phyloP scores from a whole-genome alignment of 257 asterid species.

The Coffea eugenioides region DNA sequence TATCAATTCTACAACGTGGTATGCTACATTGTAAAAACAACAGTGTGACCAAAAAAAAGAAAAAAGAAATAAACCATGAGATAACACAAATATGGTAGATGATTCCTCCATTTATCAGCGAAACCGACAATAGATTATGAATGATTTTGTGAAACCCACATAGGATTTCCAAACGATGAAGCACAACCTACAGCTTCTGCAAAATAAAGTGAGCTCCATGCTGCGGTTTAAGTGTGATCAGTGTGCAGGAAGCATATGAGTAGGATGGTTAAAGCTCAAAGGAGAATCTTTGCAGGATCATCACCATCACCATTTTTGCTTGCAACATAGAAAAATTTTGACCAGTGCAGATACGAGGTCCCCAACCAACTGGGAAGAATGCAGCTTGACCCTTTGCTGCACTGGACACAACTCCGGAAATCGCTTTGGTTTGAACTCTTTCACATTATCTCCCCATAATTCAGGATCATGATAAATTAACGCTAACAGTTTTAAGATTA shows the following conservation, averaged over 20 bases:
- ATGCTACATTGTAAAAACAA: no score
- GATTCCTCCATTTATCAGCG: no score
- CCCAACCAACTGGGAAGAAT: conserved; percentile 27
- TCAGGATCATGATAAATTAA: conserved; percentile 2
- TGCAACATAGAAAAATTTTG: conserved; percentile 22
- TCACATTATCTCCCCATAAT: conserved; percentile 27
- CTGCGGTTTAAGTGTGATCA: conserved; percentile 7
- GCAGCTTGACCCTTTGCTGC: conserved; percentile 20
- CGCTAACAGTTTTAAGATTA: not conserved
- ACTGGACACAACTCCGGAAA: conserved; percentile 25
- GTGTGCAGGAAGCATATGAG: conserved; percentile 6
- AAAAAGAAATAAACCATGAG: no score
- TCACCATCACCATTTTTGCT: conserved; percentile 5
- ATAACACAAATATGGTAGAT: no score
- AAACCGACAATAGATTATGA: no score
- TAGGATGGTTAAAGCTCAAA: conserved; percentile 14
- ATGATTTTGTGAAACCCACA: no score
- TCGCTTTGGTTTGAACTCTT: conserved; percentile 27
- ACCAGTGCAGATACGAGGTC: conserved; percentile 28
- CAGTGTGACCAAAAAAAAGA: no score
- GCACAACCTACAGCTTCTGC: not conserved
- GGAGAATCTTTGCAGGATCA: conserved; percentile 9
- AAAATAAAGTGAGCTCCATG: conserved; percentile 7
- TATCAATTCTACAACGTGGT: no score
- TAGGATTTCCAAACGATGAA: no score